Evolutionary conservation across 225 moss, liverwort and hornwort species (phyloP).

Genomic region (Takakia lepidozioides): DNA sequence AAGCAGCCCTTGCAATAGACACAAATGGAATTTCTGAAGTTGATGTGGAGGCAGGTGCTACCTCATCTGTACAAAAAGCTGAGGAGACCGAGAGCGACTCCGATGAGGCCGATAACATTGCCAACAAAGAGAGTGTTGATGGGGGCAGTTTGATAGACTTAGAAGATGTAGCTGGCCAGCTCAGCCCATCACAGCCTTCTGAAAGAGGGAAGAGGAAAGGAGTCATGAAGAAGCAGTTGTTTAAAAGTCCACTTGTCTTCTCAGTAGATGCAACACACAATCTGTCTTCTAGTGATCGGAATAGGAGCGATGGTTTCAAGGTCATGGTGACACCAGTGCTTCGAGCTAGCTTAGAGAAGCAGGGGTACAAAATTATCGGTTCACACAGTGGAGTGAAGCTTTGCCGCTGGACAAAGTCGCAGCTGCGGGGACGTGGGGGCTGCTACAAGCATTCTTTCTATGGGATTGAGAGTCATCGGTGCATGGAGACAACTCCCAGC

Average conservation of each 20-base stretch:
- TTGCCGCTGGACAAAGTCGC: constrained; percentile 98
- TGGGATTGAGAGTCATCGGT: constrained; percentile 95
- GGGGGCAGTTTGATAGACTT: constrained; percentile 56
- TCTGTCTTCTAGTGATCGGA: too few relatives aligned
- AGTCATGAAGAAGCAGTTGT: constrained; percentile 49
- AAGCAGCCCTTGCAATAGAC: constrained; percentile 5
- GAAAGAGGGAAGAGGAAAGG: constrained; percentile 56
- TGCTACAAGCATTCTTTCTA: constrained; percentile 99
- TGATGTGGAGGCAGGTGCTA: constrained; percentile 12
- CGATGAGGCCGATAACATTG: constrained; percentile 25
- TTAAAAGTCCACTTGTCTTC: constrained; percentile 20
- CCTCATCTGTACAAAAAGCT: constrained; percentile 13
- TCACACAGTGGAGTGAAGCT: constrained; percentile 98
- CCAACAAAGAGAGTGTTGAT: constrained; percentile 43
- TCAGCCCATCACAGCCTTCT: constrained; percentile 14
- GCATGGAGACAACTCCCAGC: constrained; percentile 99
- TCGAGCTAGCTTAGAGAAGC: constrained; percentile 83
- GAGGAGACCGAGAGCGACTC: constrained; percentile 38
- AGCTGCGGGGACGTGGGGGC: constrained; percentile 94
- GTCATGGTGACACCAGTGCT: constrained; percentile 91
- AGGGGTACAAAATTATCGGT: constrained; percentile 98
- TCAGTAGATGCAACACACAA: constrained; percentile 18
- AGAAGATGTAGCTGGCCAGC: constrained; percentile 70
- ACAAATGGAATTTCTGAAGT: constrained; percentile 8
- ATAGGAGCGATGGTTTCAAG: constrained; percentile 41